A percentile compares a stretch with the other conserved stretches of the same genome.
Conservation (phyloP, 768 basidiomycete species). For the Gymnopilus dilepis region DNA sequence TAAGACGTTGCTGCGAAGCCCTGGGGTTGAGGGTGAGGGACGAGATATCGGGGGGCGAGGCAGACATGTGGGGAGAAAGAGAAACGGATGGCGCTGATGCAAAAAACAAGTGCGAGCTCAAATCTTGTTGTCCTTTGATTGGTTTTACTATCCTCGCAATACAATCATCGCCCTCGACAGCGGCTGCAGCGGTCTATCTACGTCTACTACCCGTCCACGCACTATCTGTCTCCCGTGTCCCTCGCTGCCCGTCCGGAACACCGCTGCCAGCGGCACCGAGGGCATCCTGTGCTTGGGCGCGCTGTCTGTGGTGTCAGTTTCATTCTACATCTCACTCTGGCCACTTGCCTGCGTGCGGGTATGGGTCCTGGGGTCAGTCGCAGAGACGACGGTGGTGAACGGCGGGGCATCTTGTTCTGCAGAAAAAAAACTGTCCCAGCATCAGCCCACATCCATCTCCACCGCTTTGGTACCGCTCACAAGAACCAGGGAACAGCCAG, state of each 20-base stretch:
- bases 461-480: conserved; percentile 1
- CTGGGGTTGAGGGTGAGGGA: conserved; percentile 71
- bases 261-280: conserved; percentile 62
- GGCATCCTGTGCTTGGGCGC: conserved; percentile 70
- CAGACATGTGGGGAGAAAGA: conserved; percentile 65
- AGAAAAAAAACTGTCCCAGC: not conserved
- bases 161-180: conserved; percentile 49
- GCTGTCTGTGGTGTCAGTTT: conserved; percentile 32
- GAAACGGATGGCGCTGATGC: conserved; percentile 29
- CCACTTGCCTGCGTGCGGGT: conserved; percentile 55
- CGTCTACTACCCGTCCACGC: conserved; percentile 58
- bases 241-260: conserved; percentile 37
- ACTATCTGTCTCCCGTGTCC: conserved; percentile 29
- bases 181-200: conserved; percentile 50
- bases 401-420: conserved; percentile 60
- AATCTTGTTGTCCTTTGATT: conserved; percentile 39
- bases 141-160: conserved; percentile 25
- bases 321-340: not conserved
- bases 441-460: conserved; percentile 15
- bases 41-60: conserved; percentile 80
- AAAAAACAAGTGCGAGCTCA: conserved; percentile 12
- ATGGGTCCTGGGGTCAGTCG: conserved; percentile 65
- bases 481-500: conserved; percentile 24
- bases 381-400: conserved; percentile 70
- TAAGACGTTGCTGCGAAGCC: conserved; percentile 74